These are phyloP conservation scores for Berberis vulgaris DNA, from an alignment of 164 flowering plant genomes.

Conservation along the genomic window DNA sequence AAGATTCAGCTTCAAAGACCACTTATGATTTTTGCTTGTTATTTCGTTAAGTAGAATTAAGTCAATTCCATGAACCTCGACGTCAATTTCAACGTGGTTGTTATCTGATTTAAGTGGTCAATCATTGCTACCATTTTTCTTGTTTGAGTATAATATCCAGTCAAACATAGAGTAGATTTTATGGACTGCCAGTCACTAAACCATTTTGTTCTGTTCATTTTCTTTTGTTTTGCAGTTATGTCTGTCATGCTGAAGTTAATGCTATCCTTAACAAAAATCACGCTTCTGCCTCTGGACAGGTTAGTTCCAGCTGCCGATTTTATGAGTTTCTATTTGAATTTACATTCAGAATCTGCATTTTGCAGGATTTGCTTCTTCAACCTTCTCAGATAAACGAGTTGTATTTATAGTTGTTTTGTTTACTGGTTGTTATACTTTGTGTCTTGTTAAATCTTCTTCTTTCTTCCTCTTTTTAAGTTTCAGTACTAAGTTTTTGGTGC, in stretches of 20 bases:
- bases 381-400: background rate
- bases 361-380: too few species aligned
- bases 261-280: conserved; percentile 89
- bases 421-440: background rate
- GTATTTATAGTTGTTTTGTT: background rate
- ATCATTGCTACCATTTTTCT: too few species aligned
- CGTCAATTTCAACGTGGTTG: too few species aligned
- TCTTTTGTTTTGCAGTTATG: conserved; percentile 47
- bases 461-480: background rate
- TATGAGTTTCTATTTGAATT: background rate
- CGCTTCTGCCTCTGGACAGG: conserved; percentile 95
- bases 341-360: background rate
- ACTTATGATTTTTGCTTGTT: background rate
- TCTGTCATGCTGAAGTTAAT: conserved; percentile 97
- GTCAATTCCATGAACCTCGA: too few species aligned
- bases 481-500: background rate
- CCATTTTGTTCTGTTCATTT: background rate
- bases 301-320: conserved; percentile 13
- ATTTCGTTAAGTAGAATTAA: too few species aligned
- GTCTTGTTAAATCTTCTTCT: background rate
- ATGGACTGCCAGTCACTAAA: background rate
- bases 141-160: too few species aligned
- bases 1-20: conserved; percentile 34
- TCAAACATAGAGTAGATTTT: too few species aligned
- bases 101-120: too few species aligned